A percentile compares a stretch with the other conserved stretches of the same genome.
phyloP scores from a whole-genome alignment of 768 basidiomycete genomes.

The Boletus pseudopeckii region DNA sequence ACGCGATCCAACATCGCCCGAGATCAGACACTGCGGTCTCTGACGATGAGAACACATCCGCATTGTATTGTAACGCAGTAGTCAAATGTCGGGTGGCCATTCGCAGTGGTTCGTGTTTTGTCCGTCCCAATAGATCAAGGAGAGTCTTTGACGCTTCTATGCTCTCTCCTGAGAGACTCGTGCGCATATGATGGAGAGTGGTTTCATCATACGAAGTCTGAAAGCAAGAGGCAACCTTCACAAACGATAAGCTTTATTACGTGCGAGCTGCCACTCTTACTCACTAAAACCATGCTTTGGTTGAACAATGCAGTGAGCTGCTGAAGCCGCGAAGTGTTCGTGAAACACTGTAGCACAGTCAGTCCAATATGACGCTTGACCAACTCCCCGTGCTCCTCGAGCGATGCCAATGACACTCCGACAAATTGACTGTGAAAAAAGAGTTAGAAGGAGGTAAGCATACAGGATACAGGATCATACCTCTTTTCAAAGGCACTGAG shows the following conservation, averaged over 20 bases:
- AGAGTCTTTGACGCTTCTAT: constrained; percentile 22
- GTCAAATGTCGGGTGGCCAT: constrained; percentile 33
- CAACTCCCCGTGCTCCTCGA: constrained; percentile 37
- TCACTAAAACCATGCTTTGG: constrained; percentile 42
- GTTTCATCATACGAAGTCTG: constrained; percentile 34
- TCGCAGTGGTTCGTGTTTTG: constrained; percentile 34
- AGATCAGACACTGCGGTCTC: constrained; percentile 33
- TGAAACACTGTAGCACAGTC: constrained; percentile 38
- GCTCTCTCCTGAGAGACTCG: constrained; percentile 1
- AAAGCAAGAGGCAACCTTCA: constrained; percentile 47
- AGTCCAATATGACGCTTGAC: constrained; percentile 40
- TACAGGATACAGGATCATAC: constrained; percentile 27
- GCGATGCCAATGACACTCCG: constrained; percentile 37
- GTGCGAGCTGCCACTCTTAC: constrained; percentile 8
- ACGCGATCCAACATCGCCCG: constrained; percentile 55
- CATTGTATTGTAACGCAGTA: constrained; percentile 23
- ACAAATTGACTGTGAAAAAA: constrained; percentile 39
- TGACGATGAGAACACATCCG: constrained; percentile 9
- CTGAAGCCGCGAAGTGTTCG: constrained; percentile 36
- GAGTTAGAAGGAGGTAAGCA: background rate
- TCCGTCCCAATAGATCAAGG: constrained; percentile 32
- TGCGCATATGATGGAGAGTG: constrained; percentile 14
- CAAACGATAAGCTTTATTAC: constrained; percentile 4
- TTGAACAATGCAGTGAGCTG: constrained; percentile 42
- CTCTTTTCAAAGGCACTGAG: constrained; percentile 37